Conservation (phyloP, 2,329 filamentous ascomycete genomes). For the Fusarium avenaceum region DNA sequence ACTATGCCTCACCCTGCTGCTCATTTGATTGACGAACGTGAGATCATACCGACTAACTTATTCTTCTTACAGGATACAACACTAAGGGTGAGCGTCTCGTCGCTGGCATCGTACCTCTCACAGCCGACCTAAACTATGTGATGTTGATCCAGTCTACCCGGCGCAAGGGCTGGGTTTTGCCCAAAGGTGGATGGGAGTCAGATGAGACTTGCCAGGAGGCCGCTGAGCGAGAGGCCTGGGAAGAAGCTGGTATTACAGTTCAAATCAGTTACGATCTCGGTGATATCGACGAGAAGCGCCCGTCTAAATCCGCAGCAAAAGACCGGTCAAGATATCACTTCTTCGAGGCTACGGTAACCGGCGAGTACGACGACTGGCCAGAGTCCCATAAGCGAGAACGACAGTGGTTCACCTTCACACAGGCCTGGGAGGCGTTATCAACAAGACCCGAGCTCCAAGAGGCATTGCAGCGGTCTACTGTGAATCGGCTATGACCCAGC, state of each 20-base stretch:
- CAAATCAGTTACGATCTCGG: conserved; percentile 88
- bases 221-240: conserved; percentile 93
- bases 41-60: conserved; percentile 36
- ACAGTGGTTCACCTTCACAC: conserved; percentile 87
- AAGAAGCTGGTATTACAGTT: conserved; percentile 93
- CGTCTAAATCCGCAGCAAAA: conserved; percentile 76
- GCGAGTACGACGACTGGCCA: conserved; percentile 90
- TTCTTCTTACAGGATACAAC: conserved; percentile 79
- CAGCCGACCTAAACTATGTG: conserved; percentile 86
- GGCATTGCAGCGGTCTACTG: conserved; percentile 84
- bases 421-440: conserved; percentile 83
- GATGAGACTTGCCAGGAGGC: conserved; percentile 91
- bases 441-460: conserved; percentile 88
- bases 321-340: conserved; percentile 78
- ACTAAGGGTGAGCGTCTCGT: conserved; percentile 93
- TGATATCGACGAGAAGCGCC: conserved; percentile 84
- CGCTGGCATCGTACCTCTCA: conserved; percentile 92
- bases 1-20: conserved; percentile 1
- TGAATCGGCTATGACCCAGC: conserved; percentile 61
- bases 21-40: conserved; percentile 13
- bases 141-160: conserved; percentile 93
- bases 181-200: conserved; percentile 97
- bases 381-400: conserved; percentile 92
- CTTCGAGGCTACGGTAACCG: conserved; percentile 88
- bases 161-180: conserved; percentile 93